Evolutionary conservation across 2,329 filamentous ascomycete species (phyloP).

Genomic region (Colletotrichum musicola): DNA sequence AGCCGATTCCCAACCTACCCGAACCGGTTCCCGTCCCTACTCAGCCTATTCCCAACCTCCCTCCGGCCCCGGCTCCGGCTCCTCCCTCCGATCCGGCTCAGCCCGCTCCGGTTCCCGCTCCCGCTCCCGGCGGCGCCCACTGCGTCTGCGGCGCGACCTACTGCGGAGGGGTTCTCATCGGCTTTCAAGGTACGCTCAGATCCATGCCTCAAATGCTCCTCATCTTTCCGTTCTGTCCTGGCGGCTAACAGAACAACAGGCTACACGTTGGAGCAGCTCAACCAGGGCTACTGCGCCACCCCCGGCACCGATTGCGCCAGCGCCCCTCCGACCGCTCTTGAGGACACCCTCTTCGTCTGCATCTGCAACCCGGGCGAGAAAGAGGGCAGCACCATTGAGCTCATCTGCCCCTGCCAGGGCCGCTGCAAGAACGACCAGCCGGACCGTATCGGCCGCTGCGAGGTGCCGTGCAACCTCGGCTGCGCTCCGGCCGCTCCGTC

Average conservation of each 20-base stretch:
- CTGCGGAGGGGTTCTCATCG: conserved; percentile 53
- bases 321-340: conserved; percentile 44
- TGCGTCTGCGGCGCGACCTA: conserved; percentile 59
- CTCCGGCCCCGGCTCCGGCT: neutral
- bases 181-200: conserved; percentile 33
- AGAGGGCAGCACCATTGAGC: conserved; percentile 50
- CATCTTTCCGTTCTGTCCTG: neutral
- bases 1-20: conserved; percentile 26
- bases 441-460: conserved; percentile 55
- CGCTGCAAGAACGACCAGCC: conserved; percentile 54
- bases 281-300: conserved; percentile 53
- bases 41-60: neutral
- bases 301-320: conserved; percentile 50
- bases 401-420: conserved; percentile 54
- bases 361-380: conserved; percentile 51
- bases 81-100: conserved; percentile 13
- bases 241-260: conserved; percentile 12
- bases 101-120: conserved; percentile 18
- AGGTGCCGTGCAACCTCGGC: conserved; percentile 53
- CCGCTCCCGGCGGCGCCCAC: conserved; percentile 44
- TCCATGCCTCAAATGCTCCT: neutral
- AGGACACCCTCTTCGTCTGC: conserved; percentile 53
- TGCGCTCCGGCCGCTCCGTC: conserved; percentile 38
- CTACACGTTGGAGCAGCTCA: conserved; percentile 45
- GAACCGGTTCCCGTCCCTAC: conserved; percentile 10